Percentiles rank a stretch among this genome's conserved stretches.
These are phyloP conservation scores for Paracoccidioides brasiliensis DNA, from an alignment of 2,329 filamentous ascomycete genomes.

Conservation along the genomic window DNA sequence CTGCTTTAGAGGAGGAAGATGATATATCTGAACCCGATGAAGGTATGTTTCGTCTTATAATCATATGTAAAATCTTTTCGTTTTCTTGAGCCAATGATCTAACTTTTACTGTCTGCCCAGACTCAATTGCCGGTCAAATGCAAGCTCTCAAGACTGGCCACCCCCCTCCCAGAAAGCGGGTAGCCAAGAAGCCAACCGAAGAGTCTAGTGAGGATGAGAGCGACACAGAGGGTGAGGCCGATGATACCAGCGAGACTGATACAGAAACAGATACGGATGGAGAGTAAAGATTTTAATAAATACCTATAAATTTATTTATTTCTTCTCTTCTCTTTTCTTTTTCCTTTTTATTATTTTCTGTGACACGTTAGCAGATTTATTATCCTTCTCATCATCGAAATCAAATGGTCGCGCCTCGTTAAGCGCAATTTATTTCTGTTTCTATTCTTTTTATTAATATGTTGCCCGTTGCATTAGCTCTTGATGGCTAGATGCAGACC, in stretches of 20 bases:
- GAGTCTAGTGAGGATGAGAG: constrained; percentile 51
- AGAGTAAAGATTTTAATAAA: constrained; percentile 31
- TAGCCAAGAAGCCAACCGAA: constrained; percentile 40
- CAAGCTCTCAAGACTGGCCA: constrained; percentile 63
- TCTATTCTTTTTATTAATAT: too few species aligned
- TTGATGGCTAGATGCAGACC: too few species aligned
- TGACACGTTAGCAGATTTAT: too few species aligned
- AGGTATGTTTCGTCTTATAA: constrained; percentile 47
- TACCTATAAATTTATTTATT: background rate
- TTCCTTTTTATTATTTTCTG: background rate
- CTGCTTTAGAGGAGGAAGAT: constrained; percentile 67
- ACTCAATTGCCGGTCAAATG: constrained; percentile 86
- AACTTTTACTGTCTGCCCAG: constrained; percentile 33
- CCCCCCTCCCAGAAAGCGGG: constrained; percentile 43
- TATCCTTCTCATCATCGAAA: too few species aligned
- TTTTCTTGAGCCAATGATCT: constrained; percentile 12
- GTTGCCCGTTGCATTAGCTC: too few species aligned
- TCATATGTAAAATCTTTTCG: constrained; percentile 5
- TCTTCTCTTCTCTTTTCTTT: background rate
- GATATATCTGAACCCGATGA: constrained; percentile 98
- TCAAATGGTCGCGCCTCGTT: too few species aligned
- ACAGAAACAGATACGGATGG: constrained; percentile 72
- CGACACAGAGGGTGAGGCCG: constrained; percentile 51
- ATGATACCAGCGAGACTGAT: constrained; percentile 44
- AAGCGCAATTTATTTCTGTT: too few species aligned